Base-by-base conservation (phyloP, 2,329 filamentous ascomycete species). In the Aspergillus ruber region DNA sequence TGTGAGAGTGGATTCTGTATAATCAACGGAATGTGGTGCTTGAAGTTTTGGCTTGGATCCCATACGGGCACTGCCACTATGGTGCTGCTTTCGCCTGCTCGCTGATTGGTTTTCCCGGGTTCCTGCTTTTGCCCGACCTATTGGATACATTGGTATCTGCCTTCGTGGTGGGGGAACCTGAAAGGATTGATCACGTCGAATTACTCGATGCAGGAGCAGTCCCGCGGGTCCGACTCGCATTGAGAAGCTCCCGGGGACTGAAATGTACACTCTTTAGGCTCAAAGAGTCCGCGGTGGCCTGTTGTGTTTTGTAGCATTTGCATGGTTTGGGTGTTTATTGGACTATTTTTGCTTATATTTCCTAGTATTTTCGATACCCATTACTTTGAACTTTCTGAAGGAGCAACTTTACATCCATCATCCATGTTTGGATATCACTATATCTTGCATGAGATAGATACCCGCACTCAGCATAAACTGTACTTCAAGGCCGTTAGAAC, bases 121-220 rank as follows among this genome's bases (percentile, higher is more conserved):
- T 87, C 0, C 90, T 9, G 83, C 90, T n/a, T 96, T 90, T 64
- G 88, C 88, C 13, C 84, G 85, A 57, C 83, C 85, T 44, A 95
- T 96, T 59, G 91, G 91, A 49, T 96, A 91, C 78, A 86, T 96
- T 82, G 93, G 90, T 72, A 81, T 95, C 93, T 90, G 18, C 88
- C 91, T 21, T 91, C 91, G 1, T 97, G 91, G 91, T 97, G 96
- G 64, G 91, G 96, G 76, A 94, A 91, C 68, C 78, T 87, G 61
- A 88, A 95, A 67, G 91, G 91, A 13, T 75, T 96, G 44, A 88
- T 88, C 25, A 90, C 91, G 2, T 91, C 91, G 42, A 89, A 93
- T 60, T 96, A 96, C 71, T 87, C 86, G 42, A 95, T 97, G 78
- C 77, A 81, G 40, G 91, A 91, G 25, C 43, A 91, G 88, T 39